These are phyloP conservation scores for Yamadazyma philogaea DNA, from an alignment of 805 yeast genomes.

Conservation along the genomic window DNA sequence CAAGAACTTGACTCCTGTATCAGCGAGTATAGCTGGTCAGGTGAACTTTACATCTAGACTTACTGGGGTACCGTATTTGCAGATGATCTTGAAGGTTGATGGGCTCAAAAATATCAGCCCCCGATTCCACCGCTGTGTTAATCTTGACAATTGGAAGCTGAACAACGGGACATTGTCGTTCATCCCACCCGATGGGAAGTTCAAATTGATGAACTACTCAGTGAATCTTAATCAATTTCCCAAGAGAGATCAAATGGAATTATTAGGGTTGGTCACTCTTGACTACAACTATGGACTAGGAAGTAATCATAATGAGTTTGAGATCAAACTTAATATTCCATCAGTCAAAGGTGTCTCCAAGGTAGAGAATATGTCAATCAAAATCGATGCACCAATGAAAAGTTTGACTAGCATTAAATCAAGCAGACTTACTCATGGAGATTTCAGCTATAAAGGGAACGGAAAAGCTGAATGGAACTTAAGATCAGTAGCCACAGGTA, in stretches of 20 bases:
- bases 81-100: conserved; percentile 46
- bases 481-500: conserved; percentile 54
- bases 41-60: conserved; percentile 63
- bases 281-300: conserved; percentile 58
- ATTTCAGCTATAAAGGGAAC: conserved; percentile 52
- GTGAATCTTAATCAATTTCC: conserved; percentile 43
- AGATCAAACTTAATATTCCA: conserved; percentile 49
- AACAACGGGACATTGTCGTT: conserved; percentile 54
- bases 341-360: conserved; percentile 26
- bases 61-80: conserved; percentile 75
- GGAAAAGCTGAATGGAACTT: conserved; percentile 69
- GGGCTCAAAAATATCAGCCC: conserved; percentile 51
- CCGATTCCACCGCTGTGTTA: conserved; percentile 68
- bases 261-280: conserved; percentile 47
- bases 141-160: conserved; percentile 48
- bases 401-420: conserved; percentile 45
- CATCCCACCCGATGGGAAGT: conserved; percentile 86
- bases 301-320: conserved; percentile 54
- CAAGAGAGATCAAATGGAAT: conserved; percentile 14
- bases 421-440: conserved; percentile 72
- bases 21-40: conserved; percentile 60
- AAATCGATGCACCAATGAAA: conserved; percentile 18
- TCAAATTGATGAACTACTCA: conserved; percentile 59
- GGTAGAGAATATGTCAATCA: conserved; percentile 31
- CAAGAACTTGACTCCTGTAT: conserved; percentile 33